A percentile compares a stretch with the other conserved stretches of the same genome.
Evolutionary conservation across 2,329 filamentous ascomycete genomes (phyloP).

Genomic region (Phaeosphaeria sp.): DNA sequence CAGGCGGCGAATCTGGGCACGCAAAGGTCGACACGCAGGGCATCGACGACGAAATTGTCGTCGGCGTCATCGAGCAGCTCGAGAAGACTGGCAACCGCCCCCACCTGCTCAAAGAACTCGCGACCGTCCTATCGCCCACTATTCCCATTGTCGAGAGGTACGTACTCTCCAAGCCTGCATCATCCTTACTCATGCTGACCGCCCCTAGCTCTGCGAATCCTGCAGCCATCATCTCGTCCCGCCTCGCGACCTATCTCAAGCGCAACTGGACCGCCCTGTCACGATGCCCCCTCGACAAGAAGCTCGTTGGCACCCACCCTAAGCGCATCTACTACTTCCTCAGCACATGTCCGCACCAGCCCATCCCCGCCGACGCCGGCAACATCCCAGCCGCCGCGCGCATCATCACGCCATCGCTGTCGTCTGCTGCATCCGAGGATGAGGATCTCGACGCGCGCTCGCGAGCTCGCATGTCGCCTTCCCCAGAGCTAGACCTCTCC

Average conservation of each 20-base stretch:
- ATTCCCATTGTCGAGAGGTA: conserved; percentile 92
- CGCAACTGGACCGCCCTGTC: conserved; percentile 77
- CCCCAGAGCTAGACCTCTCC: conserved; percentile 91
- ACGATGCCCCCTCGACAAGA: conserved; percentile 89
- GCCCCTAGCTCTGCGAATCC: conserved; percentile 85
- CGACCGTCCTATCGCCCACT: conserved; percentile 75
- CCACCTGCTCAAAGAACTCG: conserved; percentile 93
- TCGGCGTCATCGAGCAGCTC: conserved; percentile 85
- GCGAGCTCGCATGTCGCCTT: conserved; percentile 77
- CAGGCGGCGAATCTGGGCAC: conserved; percentile 57
- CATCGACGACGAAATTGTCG: conserved; percentile 94
- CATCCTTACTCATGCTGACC: conserved; percentile 43
- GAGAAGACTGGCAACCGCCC: conserved; percentile 90
- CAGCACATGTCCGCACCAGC: conserved; percentile 83
- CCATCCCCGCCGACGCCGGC: conserved; percentile 72
- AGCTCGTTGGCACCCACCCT: conserved; percentile 89
- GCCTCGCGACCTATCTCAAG: conserved; percentile 87
- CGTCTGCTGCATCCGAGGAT: conserved; percentile 77
- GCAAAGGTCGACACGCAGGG: conserved; percentile 76
- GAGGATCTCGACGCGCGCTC: conserved; percentile 65
- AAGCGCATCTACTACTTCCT: conserved; percentile 97
- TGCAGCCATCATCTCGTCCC: conserved; percentile 91
- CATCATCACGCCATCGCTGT: conserved; percentile 84
- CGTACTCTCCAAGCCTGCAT: conserved; percentile 50
- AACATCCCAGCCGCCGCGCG: conserved; percentile 58